These are phyloP conservation scores for Vitis cinerea DNA, from an alignment of 164 flowering plant genomes.

Conservation along the genomic window DNA sequence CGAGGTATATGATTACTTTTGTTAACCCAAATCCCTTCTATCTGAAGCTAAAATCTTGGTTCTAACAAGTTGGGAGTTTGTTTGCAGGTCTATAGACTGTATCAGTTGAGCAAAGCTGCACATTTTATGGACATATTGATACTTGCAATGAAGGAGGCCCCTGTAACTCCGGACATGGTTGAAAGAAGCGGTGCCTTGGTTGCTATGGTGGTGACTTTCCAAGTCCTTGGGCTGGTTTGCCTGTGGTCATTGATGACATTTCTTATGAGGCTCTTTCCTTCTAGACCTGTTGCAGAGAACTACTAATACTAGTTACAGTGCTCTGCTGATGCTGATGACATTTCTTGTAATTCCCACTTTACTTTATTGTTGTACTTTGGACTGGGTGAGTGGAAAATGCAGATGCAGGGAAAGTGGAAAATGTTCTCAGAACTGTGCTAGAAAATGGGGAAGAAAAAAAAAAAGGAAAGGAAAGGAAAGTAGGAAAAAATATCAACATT, in stretches of 20 bases:
- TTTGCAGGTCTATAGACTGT: constrained; percentile 74
- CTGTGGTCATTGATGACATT: constrained; percentile 88
- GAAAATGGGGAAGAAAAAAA: too few relatives aligned
- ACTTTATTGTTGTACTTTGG: not conserved
- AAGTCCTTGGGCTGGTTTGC: constrained; percentile 68
- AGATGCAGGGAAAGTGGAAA: too few relatives aligned
- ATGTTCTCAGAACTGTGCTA: too few relatives aligned
- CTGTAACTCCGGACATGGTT: constrained; percentile 35
- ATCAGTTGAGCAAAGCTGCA: constrained; percentile 70
- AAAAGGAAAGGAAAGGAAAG: too few relatives aligned
- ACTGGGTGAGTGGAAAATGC: too few relatives aligned
- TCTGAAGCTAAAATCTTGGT: not conserved
- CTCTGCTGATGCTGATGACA: not conserved
- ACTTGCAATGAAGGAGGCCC: constrained; percentile 45
- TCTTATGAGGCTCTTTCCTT: constrained; percentile 88
- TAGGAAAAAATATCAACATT: too few relatives aligned
- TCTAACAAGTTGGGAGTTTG: constrained; percentile 7
- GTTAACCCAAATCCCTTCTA: not conserved
- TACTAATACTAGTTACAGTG: constrained; percentile 35
- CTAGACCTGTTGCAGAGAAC: constrained; percentile 84
- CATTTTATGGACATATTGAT: constrained; percentile 61
- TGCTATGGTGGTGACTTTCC: constrained; percentile 59
- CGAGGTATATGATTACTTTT: constrained; percentile 48
- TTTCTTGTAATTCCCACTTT: too few relatives aligned
- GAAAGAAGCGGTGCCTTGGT: constrained; percentile 57